A percentile compares a stretch with the other conserved stretches of the same genome.
These are phyloP conservation scores for Chalaropsis ovoidea DNA, from an alignment of 2,329 filamentous ascomycete species.

Conservation along the genomic window DNA sequence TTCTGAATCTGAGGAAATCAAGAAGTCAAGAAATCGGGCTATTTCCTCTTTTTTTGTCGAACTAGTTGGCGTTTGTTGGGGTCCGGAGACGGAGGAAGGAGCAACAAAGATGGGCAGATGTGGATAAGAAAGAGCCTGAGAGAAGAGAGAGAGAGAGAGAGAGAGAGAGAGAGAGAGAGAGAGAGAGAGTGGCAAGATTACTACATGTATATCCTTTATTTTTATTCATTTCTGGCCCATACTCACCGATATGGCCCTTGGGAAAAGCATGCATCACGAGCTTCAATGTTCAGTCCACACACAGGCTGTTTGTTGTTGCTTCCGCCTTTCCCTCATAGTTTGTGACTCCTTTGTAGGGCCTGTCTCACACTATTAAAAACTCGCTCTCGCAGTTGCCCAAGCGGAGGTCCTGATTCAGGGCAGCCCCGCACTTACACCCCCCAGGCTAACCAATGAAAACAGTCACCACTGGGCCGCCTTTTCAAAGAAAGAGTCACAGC, in stretches of 20 bases:
- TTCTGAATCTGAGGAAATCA: too few relatives aligned
- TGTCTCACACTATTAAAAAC: background rate
- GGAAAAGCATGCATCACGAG: too few relatives aligned
- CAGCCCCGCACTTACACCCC: constrained; percentile 10
- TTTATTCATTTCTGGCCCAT: too few relatives aligned
- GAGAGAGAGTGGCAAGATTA: too few relatives aligned
- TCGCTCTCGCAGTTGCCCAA: background rate
- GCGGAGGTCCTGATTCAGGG: constrained; percentile 21
- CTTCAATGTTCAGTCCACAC: too few relatives aligned
- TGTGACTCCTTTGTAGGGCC: background rate
- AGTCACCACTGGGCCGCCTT: background rate
- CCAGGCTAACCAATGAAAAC: background rate
- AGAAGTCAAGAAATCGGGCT: background rate
- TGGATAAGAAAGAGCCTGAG: too few relatives aligned
- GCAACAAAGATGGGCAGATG: too few relatives aligned
- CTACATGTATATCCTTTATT: too few relatives aligned
- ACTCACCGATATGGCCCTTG: too few relatives aligned
- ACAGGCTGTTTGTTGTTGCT: background rate
- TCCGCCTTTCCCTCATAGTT: background rate
- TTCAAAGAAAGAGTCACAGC: constrained; percentile 15
- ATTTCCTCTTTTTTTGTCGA: background rate
- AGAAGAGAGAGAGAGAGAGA: too few relatives aligned
- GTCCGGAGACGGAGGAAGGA: constrained; percentile 23
- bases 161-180: too few relatives aligned
- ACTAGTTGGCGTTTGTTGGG: background rate